Base-by-base conservation (phyloP, 345 rosid genomes). In the Brassica juncea region DNA sequence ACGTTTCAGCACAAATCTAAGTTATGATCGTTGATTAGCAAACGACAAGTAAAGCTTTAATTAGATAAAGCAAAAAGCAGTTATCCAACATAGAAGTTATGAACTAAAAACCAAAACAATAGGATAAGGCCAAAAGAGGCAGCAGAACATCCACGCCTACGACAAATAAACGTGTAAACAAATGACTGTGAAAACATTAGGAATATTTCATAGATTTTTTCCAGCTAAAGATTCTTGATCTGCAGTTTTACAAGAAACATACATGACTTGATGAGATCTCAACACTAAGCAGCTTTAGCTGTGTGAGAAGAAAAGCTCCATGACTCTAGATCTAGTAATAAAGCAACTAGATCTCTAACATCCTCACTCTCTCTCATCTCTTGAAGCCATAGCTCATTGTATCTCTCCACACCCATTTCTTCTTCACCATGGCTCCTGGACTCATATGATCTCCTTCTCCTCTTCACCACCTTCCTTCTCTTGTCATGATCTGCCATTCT, bases 401-500 rank as follows among this genome's bases (percentile, higher is more conserved):
- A 66, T 71, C 80, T 70, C 25, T 73, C 54, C 15, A 30, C 32
- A 80, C 60, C 77, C 78, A 81, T 73, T 3, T 75, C 87, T 32
- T 66, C 81, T 72, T 81, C 69, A 37, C 44, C 79, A 49, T 34
- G 81, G 6, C 79, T 70, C 55, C 47, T 42, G 42, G 23, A 63
- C 68, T 31, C 78, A 68, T 71, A 49, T 78, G 81, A 78, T 82
- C 81, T 81, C 84, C 73, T 85, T 68, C 47, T 81, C 74, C 71
- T 86, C 75, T 81, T 83, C 71, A 88, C 79, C 25, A 69, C 82
- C 58, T 86, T 85, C 71, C 89, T 84, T 78, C 88, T 86, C 71
- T 49, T 79, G 30, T 88, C 89, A 71, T 88, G 91, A 84, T 88
- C 91, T 37, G 84, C 86, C 76, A 88, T 81, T 80, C 89, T 86